Conservation (phyloP, 306 rosid genomes). For the Oxytropis ochrocephala region DNA sequence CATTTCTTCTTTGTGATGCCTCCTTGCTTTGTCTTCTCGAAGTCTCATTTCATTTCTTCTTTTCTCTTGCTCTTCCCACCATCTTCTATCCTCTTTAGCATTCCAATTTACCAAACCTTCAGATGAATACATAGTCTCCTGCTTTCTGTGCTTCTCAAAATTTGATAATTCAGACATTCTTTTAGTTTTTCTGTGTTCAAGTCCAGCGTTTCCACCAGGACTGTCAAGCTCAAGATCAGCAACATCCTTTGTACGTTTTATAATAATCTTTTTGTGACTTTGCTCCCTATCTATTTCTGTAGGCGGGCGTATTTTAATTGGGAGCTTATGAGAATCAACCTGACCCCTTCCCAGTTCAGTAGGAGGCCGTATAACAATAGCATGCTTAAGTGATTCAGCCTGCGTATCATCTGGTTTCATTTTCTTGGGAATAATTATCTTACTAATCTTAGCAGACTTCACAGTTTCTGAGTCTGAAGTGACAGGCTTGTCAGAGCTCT, state of each 20-base stretch:
- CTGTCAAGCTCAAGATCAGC: constrained; percentile 60
- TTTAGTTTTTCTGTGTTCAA: constrained; percentile 76
- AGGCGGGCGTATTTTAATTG: constrained; percentile 38
- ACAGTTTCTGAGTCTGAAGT: constrained; percentile 76
- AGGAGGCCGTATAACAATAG: constrained; percentile 65
- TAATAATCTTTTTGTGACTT: constrained; percentile 68
- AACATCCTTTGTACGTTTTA: constrained; percentile 70
- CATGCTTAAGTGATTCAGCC: constrained; percentile 55
- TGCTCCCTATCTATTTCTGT: constrained; percentile 57
- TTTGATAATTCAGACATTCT: constrained; percentile 77
- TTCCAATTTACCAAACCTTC: constrained; percentile 46
- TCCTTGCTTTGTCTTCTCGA: constrained; percentile 53
- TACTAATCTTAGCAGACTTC: constrained; percentile 57
- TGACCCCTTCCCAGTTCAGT: constrained; percentile 46
- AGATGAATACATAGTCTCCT: constrained; percentile 37
- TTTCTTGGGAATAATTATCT: constrained; percentile 63
- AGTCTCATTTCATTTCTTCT: constrained; percentile 52
- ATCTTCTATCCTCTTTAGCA: constrained; percentile 54
- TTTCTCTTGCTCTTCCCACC: constrained; percentile 75
- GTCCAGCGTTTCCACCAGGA: constrained; percentile 50
- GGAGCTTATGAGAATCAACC: constrained; percentile 43
- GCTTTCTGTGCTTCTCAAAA: constrained; percentile 56
- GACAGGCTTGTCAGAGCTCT: constrained; percentile 52
- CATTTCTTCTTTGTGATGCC: constrained; percentile 60
- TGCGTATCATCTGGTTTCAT: constrained; percentile 54